phyloP scores from a whole-genome alignment of 257 asterid species.

The Rhazya stricta region DNA sequence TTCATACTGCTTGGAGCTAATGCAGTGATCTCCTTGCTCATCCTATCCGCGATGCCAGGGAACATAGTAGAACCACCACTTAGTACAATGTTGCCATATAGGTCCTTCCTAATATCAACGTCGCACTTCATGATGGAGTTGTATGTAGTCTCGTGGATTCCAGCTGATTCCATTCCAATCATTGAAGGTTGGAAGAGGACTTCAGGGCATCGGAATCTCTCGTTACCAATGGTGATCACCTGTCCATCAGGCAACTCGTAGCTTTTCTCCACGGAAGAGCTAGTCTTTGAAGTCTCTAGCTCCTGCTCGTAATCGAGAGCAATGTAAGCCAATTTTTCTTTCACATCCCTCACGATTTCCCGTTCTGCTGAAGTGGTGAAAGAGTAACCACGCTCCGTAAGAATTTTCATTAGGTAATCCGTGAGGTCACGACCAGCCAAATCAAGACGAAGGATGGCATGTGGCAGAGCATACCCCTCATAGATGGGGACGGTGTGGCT shows the following conservation, averaged over 20 bases:
- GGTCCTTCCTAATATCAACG: slow-evolving; percentile 37
- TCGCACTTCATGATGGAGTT: slow-evolving; percentile 46
- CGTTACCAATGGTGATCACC: slow-evolving; percentile 35
- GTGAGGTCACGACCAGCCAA: slow-evolving; percentile 44
- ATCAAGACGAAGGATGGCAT: slow-evolving; percentile 39
- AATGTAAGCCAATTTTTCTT: slow-evolving; percentile 36
- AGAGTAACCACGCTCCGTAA: slow-evolving; percentile 42
- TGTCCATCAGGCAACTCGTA: slow-evolving; percentile 42
- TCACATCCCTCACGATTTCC: slow-evolving; percentile 39
- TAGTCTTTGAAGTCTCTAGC: slow-evolving; percentile 34
- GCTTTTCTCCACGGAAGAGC: slow-evolving; percentile 36
- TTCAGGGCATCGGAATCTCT: slow-evolving; percentile 41
- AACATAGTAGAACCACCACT: slow-evolving; percentile 44
- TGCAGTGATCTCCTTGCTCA: slow-evolving; percentile 40
- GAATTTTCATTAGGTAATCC: slow-evolving; percentile 31
- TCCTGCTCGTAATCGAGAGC: slow-evolving; percentile 40
- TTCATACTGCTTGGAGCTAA: slow-evolving; percentile 48
- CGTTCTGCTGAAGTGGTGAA: slow-evolving; percentile 41
- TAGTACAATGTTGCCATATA: slow-evolving; percentile 36
- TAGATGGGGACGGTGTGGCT: slow-evolving; percentile 42
- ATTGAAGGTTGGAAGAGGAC: slow-evolving; percentile 42
- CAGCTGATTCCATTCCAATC: slow-evolving; percentile 43
- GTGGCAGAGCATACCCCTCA: slow-evolving; percentile 42
- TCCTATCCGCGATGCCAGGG: slow-evolving; percentile 36
- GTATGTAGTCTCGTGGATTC: slow-evolving; percentile 37